Percentiles rank a stretch among this genome's conserved stretches.
Evolutionary conservation across 1,284 basidiomycete genomes (phyloP).

Genomic region (Heterobasidion irregulare): DNA sequence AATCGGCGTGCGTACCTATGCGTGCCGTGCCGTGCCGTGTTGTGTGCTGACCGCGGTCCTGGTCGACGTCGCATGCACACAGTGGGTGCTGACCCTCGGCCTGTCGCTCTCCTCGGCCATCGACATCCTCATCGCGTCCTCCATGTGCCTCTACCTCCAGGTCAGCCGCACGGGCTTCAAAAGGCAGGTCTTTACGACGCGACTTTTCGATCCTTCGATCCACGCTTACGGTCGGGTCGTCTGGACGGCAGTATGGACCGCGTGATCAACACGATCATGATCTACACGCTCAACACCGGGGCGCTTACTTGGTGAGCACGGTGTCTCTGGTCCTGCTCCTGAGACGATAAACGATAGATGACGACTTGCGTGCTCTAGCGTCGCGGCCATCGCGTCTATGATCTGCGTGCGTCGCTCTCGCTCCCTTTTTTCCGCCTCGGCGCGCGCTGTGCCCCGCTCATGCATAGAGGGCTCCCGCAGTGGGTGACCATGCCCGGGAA

Average conservation of each 20-base stretch:
- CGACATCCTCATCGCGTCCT: conserved; percentile 39
- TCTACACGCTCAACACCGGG: conserved; percentile 48
- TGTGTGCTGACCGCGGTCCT: neutral
- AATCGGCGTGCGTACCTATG: neutral
- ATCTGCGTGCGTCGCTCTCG: conserved; percentile 32
- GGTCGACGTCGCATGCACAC: neutral
- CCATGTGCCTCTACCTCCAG: conserved; percentile 35
- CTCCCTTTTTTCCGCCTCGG: neutral
- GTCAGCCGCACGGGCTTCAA: conserved; percentile 22
- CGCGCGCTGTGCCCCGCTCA: conserved; percentile 7
- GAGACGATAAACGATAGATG: neutral
- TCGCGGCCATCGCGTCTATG: conserved; percentile 28
- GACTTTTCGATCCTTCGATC: too few species aligned
- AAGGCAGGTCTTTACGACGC: too few species aligned
- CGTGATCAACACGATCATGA: conserved; percentile 38
- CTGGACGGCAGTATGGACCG: conserved; percentile 31
- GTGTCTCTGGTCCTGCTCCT: neutral
- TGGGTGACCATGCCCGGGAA: conserved; percentile 39
- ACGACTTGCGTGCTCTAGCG: conserved; percentile 16
- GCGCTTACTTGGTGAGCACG: conserved; percentile 33
- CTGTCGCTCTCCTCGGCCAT: conserved; percentile 36
- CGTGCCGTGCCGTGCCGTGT: neutral
- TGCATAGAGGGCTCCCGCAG: conserved; percentile 20
- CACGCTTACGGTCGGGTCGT: too few species aligned
- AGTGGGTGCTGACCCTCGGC: conserved; percentile 46